Evolutionary conservation across 345 rosid genomes (phyloP), one percentile per base, ranked within the genome.

Genomic region (Lumnitzera littorea): DNA sequence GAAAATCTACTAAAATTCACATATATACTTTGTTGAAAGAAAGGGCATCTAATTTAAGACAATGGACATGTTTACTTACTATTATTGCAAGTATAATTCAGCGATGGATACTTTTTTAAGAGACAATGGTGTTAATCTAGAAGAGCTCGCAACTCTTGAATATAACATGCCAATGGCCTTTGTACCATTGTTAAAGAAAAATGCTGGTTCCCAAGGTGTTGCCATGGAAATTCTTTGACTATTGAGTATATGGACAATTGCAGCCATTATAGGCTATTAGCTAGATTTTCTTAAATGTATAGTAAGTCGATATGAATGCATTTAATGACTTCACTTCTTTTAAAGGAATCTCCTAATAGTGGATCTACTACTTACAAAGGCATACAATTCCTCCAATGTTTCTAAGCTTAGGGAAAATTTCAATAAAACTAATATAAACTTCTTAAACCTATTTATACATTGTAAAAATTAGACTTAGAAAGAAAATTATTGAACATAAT

Each of bases 81-180:
- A 48, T 23, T 51, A 80, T 4, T 83, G 79, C 43, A 85, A 83
- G 57, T 64, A 31, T 24, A 78, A 66, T 5, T 67, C 64, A 3
- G 81, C 74, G 52, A 81, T 64, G 13, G 82, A 62, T 25, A 55
- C 62, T 16, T 67, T 73, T 41, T 80, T 79, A 5, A 63, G 73
- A 36, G 84, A 66, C 50, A 17, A 53, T 36, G 72, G 57, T 20
- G 46, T 24, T 2, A 76, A 62, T 36, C 62, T 71, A 1, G 43
- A 36, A 36, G 43, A 36, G n/a, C 15, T 70, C 0, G 57, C 48
- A 36, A 79, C 66, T 16, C 65, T 71, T 24, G 0, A 69, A 70
- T 54, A 20, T 3, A 54, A 23, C 57, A 25, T 23, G 31, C 13
- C 24, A 2, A 11, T 16, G 12, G 12, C 31, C 31, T 23, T n/a